Percentiles rank a stretch among this genome's conserved stretches.
Evolutionary conservation across 2,329 filamentous ascomycete genomes (phyloP).

Genomic region (Claviceps monticola): DNA sequence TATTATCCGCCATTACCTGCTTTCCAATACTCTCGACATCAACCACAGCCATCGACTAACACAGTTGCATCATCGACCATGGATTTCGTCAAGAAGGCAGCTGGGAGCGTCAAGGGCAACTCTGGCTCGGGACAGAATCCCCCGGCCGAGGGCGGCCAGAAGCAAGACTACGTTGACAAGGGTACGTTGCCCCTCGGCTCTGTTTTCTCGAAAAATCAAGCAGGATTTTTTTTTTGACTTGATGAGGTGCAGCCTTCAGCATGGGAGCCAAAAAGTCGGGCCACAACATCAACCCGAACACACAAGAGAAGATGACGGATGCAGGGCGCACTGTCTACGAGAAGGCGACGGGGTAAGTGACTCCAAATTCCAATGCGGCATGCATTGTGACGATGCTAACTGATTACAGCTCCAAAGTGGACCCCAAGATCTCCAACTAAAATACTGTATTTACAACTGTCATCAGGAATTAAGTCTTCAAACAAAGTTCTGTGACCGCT

Average conservation of each 20-base stretch:
- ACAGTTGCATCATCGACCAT: conserved; percentile 10
- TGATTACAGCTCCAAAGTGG: conserved; percentile 13
- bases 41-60: no score
- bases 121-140: conserved; percentile 9
- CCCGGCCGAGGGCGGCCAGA: conserved; percentile 6
- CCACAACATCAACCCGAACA: conserved; percentile 18
- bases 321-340: conserved; percentile 20
- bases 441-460: not conserved
- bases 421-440: conserved; percentile 24
- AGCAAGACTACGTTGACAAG: conserved; percentile 26
- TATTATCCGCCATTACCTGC: no score
- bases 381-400: not conserved
- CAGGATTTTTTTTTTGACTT: no score
- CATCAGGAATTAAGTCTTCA: no score
- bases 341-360: conserved; percentile 22
- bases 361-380: not conserved
- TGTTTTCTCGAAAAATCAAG: no score
- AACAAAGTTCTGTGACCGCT: no score
- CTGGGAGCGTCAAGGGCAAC: conserved; percentile 9
- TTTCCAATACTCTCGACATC: no score
- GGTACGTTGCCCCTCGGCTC: conserved; percentile 11
- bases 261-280: conserved; percentile 20
- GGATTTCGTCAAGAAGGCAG: conserved; percentile 27
- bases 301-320: conserved; percentile 27
- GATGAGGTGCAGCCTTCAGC: conserved; percentile 14